Evolutionary conservation across 2,329 filamentous ascomycete genomes (phyloP), one percentile per base, ranked within the genome.

Genomic region (Pseudogymnoascus pannorum): DNA sequence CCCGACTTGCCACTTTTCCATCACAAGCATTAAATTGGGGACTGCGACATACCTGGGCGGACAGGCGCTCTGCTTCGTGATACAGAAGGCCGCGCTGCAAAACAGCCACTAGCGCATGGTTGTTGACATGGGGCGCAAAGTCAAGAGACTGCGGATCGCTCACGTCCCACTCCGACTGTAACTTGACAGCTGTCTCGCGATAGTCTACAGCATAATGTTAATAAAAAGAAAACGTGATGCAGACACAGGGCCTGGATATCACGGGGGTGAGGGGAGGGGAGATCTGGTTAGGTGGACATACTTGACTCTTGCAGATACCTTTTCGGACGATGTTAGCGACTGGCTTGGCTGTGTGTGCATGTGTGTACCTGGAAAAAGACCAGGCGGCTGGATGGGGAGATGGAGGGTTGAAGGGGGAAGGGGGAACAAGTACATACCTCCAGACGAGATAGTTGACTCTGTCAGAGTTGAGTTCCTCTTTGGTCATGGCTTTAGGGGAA

Each of bases 401-500:
- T 24, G 14, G 14, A 20, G 33, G 29, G 3, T 14, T 9, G 14
- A 31, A 7, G 24, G 11, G 24, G 29, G 48, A n/a, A n/a, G n/a
- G n/a, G n/a, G 22, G n/a, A 20, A 57, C 14, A 57, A 22, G 60
- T 44, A 72, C 84, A 75, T 79, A 87, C 85, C 83, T 86, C 85
- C 85, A 87, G 73, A 87, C 80, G 74, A 87, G 80, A 79, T 84
- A 87, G 78, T 87, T 87, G 79, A 87, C 78, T 78, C 82, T 80
- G 74, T 87, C 80, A 67, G 83, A 86, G 79, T 86, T 81, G 70
- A 87, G 78, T 33, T 63, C 61, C 66, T 73, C 72, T 66, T 73
- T 72, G 16, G 69, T 63, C 70, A 73, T 72, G 29, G 33, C 51
- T 42, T 42, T 57, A 33, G 48, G 24, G 48, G 29, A 29, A 33